A percentile compares a stretch with the other conserved stretches of the same genome.
Conservation (phyloP, 306 rosid genomes). For the Pueraria montana region DNA sequence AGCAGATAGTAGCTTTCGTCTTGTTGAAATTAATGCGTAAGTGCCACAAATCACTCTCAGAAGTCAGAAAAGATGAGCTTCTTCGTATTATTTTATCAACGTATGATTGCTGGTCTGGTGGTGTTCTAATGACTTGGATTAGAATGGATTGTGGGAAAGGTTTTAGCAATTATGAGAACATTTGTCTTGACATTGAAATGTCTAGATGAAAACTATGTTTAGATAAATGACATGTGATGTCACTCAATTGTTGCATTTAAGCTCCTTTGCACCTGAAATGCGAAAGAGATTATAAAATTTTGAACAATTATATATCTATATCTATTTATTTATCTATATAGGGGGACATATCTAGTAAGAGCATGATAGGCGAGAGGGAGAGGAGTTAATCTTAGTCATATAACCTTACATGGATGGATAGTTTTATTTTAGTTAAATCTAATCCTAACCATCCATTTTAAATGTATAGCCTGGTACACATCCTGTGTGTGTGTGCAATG, state of each 20-base stretch:
- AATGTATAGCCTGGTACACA: background rate
- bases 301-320: background rate
- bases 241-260: constrained; percentile 36
- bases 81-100: constrained; percentile 25
- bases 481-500: background rate
- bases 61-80: constrained; percentile 26
- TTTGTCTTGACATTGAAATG: constrained; percentile 31
- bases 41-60: constrained; percentile 55
- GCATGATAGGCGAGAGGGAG: background rate
- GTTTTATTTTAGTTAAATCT: background rate
- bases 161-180: constrained; percentile 16
- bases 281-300: background rate
- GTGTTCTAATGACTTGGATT: constrained; percentile 26
- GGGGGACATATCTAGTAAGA: background rate
- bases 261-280: background rate
- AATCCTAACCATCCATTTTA: background rate
- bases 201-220: constrained; percentile 19
- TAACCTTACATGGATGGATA: background rate
- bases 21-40: constrained; percentile 78
- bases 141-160: constrained; percentile 15
- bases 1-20: constrained; percentile 97
- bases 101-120: constrained; percentile 33
- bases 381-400: background rate
- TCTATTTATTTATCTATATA: background rate
- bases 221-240: constrained; percentile 21